A percentile compares a stretch with the other conserved stretches of the same genome.
phyloP scores from a whole-genome alignment of 306 rosid species.

The Amphicarpaea edgeworthii region DNA sequence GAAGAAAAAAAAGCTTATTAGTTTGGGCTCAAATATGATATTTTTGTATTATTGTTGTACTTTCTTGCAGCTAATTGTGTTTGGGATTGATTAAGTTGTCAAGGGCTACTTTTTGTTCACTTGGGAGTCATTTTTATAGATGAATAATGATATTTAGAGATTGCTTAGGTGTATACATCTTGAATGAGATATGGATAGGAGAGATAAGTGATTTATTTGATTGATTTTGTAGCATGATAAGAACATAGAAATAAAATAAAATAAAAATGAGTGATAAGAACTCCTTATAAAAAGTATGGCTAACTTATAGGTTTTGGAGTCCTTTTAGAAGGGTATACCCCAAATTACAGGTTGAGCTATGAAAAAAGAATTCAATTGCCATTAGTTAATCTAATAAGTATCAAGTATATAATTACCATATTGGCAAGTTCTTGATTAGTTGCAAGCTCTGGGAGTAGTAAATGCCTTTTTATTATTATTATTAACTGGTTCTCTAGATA shows the following conservation, averaged over 20 bases:
- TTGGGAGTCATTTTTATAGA: no score
- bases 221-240: no score
- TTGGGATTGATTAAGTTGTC: no score
- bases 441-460: constrained; percentile 9
- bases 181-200: no score
- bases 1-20: neutral
- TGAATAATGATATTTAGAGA: no score
- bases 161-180: no score
- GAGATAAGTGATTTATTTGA: no score
- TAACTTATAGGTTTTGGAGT: constrained; percentile 8
- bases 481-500: constrained; percentile 18
- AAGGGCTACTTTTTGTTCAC: no score
- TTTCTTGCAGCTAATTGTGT: no score
- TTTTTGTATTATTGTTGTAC: no score
- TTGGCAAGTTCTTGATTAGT: constrained; percentile 4
- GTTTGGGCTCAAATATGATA: neutral
- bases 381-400: constrained; percentile 12
- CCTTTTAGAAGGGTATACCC: neutral
- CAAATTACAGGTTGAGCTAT: constrained; percentile 14
- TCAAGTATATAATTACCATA: constrained; percentile 6
- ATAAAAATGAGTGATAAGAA: no score
- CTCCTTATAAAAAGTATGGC: constrained; percentile 21
- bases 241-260: no score
- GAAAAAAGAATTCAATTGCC: constrained; percentile 1
- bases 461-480: neutral